Base-by-base conservation (phyloP, 768 basidiomycete genomes). In the Suillus decipiens region DNA sequence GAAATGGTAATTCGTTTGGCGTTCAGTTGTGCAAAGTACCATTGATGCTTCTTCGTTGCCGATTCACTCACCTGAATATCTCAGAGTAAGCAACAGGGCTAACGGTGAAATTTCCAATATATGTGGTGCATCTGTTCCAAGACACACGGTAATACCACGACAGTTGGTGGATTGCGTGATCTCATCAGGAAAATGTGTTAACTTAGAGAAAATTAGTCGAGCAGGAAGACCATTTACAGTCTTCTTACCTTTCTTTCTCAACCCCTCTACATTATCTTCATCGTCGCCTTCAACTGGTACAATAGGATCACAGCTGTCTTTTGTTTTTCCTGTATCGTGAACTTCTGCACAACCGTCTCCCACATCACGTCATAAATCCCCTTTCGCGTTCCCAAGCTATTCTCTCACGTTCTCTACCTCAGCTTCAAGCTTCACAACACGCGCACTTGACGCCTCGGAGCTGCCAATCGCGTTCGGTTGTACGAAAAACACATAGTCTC, bases 311-410 rank as follows among this genome's bases (percentile, higher is more conserved):
- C 17, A 37, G 31, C 22, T 39, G 15, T 17, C 43, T 75, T 73
- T 48, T 73, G 73, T 56, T 76, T 72, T 12, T 71, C 74, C 53
- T 78, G 76, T n/a, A 74, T 71, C 3, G 89, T 76, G 15, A 88
- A 75, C 51, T 78, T 83, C 66, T 90, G 87, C 34, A 96, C 90
- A 1, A 95, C 84, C 2, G 83, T 85, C 67, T 92, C 89, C 96
- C 95, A 97, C 89, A 97, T 96, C 59, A 84, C 82, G 71, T 97
- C 94, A 68, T 97, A 97, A 63, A 97, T 82, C 28, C n/a, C 89
- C 86, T 71, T 95, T 93, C 5, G 96, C 96, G 72, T 87, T 89
- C 33, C 86, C 85, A 7, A 98, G 78, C 64, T 94, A 88, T 53
- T 86, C 84, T 53, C 81, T 84, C 63, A 96, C 74, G 31, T 74